These are phyloP conservation scores for Handroanthus guayacan DNA, from an alignment of 257 asterid species.

Conservation along the genomic window DNA sequence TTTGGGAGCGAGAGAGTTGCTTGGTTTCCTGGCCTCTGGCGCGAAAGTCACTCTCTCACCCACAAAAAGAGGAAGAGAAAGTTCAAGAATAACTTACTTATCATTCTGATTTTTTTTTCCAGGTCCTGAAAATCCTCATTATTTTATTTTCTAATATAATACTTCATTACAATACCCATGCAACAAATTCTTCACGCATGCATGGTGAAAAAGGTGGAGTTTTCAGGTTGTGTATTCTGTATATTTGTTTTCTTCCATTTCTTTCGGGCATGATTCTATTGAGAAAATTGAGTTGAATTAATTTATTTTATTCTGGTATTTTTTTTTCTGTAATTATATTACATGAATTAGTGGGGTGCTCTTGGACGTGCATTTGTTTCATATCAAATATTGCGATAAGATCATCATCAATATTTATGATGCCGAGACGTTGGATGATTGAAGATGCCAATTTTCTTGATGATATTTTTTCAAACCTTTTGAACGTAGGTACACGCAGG, in stretches of 20 bases:
- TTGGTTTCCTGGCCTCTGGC: slow-evolving; percentile 22
- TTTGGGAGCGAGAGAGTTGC: background rate
- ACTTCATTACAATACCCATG: slow-evolving; percentile 6
- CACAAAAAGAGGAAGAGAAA: slow-evolving; percentile 15
- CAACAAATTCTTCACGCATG: slow-evolving; percentile 32
- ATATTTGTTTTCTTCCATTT: background rate
- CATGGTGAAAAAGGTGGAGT: slow-evolving; percentile 16
- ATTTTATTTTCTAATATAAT: background rate
- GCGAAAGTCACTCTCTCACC: slow-evolving; percentile 51
- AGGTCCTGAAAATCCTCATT: slow-evolving; percentile 17
- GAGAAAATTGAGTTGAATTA: slow-evolving; percentile 12
- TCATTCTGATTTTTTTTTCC: slow-evolving; percentile 2
- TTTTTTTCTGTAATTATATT: background rate
- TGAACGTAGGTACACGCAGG: background rate
- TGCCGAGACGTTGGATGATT: slow-evolving; percentile 1
- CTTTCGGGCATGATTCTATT: background rate
- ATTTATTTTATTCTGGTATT: background rate
- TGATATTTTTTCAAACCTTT: slow-evolving; percentile 17
- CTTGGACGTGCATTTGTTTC: slow-evolving; percentile 21
- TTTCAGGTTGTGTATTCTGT: slow-evolving; percentile 12
- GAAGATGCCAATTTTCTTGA: slow-evolving; percentile 1
- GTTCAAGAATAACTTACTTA: background rate
- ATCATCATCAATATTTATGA: background rate
- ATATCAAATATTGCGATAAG: slow-evolving; percentile 6
- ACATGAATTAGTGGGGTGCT: slow-evolving; percentile 13